phyloP scores from a whole-genome alignment of 768 basidiomycete species.

The Rhodocollybia butyracea region DNA sequence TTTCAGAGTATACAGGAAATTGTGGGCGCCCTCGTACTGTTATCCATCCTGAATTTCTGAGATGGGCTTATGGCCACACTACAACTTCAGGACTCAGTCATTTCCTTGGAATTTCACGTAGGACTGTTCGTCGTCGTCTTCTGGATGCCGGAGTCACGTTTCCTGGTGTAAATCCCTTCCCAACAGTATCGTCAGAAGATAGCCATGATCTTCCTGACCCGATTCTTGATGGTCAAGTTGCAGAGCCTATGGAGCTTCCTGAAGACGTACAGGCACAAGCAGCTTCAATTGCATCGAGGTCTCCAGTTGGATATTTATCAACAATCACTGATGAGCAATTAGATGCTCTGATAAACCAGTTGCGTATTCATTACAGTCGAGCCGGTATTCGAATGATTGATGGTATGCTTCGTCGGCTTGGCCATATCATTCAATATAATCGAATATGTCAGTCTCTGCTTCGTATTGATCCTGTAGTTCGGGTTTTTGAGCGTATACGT shows the following conservation, averaged over 20 bases:
- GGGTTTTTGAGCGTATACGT: conserved; percentile 13
- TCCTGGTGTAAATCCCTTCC: conserved; percentile 3
- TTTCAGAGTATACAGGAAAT: conserved; percentile 7
- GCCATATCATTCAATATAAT: conserved; percentile 12
- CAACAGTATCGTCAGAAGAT: too few relatives aligned
- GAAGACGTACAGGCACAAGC: neutral
- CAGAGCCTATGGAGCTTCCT: too few relatives aligned
- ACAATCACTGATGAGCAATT: conserved; percentile 13
- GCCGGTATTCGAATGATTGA: conserved; percentile 17
- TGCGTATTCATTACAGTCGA: conserved; percentile 12
- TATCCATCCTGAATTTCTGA: conserved; percentile 18
- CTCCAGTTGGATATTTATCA: conserved; percentile 3
- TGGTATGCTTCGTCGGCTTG: conserved; percentile 15
- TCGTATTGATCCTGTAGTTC: conserved; percentile 10
- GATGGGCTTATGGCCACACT: neutral
- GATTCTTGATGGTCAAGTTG: too few relatives aligned
- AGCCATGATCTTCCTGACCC: too few relatives aligned
- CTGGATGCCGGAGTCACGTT: neutral
- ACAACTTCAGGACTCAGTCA: neutral
- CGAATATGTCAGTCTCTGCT: conserved; percentile 9
- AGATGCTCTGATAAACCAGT: conserved; percentile 8
- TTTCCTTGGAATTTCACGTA: neutral
- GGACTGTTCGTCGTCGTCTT: neutral
- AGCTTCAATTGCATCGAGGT: neutral
- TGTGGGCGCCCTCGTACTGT: conserved; percentile 20